These are phyloP conservation scores for Rhododendron molle DNA, from an alignment of 148 eudicot species.

Conservation along the genomic window DNA sequence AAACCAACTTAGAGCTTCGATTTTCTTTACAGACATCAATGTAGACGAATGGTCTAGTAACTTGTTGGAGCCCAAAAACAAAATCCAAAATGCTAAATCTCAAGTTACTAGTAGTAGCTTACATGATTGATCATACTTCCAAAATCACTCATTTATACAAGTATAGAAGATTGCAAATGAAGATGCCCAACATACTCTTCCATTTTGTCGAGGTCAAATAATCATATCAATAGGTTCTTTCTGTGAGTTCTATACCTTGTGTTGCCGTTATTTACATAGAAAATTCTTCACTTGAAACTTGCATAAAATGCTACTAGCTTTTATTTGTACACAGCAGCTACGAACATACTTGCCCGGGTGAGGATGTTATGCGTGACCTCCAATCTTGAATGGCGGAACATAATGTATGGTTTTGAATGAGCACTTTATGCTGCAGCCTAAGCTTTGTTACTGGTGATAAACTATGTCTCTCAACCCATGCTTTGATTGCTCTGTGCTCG, in stretches of 20 bases:
- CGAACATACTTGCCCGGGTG: slow-evolving; percentile 11
- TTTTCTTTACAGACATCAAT: neutral
- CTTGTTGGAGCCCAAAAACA: neutral
- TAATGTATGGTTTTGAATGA: slow-evolving; percentile 69
- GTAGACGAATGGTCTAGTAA: neutral
- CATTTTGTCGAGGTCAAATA: neutral
- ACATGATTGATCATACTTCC: neutral
- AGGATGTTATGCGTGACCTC: slow-evolving; percentile 38
- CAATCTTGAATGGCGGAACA: slow-evolving; percentile 78
- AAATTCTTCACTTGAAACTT: neutral
- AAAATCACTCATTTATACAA: neutral
- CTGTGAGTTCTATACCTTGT: neutral
- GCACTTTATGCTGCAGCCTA: slow-evolving; percentile 46
- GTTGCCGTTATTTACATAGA: neutral
- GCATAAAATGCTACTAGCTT: neutral
- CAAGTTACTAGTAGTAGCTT: neutral
- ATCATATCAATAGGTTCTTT: neutral
- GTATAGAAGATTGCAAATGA: neutral
- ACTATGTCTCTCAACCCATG: slow-evolving; percentile 64
- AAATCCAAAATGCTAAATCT: neutral
- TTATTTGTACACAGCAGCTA: neutral
- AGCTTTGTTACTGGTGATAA: slow-evolving; percentile 68
- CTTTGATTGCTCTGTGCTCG: slow-evolving; percentile 76
- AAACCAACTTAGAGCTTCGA: neutral
- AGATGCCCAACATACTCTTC: neutral